Evolutionary conservation across 148 eudicot genomes (phyloP).

Genomic region (Chenopodium suecicum): DNA sequence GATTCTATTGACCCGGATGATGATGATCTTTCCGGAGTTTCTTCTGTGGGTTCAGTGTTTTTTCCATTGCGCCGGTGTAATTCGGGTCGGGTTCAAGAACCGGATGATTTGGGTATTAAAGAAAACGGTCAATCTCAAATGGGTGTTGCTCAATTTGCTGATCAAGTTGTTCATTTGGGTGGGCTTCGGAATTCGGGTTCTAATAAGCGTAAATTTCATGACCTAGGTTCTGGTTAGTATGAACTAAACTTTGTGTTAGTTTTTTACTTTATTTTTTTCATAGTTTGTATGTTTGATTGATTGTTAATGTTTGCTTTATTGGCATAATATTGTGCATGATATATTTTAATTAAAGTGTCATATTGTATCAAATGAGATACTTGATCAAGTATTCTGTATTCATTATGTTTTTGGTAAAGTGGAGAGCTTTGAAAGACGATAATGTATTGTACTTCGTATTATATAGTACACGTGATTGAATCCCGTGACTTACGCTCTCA

Average conservation of each 20-base stretch:
- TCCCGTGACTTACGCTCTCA: no score
- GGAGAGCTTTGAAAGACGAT: no score
- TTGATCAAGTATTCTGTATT: no score
- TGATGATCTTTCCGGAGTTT: constrained; percentile 32
- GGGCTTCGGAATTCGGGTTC: constrained; percentile 21
- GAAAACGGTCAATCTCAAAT: constrained; percentile 16
- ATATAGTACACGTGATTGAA: no score
- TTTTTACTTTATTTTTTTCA: neutral
- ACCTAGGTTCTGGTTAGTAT: constrained; percentile 35
- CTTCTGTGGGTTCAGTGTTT: constrained; percentile 63
- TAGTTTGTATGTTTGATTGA: no score
- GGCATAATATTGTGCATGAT: no score
- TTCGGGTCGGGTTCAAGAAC: constrained; percentile 3
- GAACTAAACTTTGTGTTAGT: neutral
- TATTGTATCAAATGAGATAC: no score
- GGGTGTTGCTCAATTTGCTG: constrained; percentile 19
- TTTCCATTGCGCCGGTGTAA: constrained; percentile 53
- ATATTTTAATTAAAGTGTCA: no score
- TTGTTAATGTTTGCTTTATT: no score
- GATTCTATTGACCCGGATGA: constrained; percentile 24
- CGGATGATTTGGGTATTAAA: constrained; percentile 18
- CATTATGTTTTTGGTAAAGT: no score
- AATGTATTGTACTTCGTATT: no score
- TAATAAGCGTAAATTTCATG: constrained; percentile 26
- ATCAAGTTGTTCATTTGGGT: constrained; percentile 20